Evolutionary conservation across 2,329 filamentous ascomycete species (phyloP), one percentile per base, ranked within the genome.

Genomic region (Xylaria sp.): DNA sequence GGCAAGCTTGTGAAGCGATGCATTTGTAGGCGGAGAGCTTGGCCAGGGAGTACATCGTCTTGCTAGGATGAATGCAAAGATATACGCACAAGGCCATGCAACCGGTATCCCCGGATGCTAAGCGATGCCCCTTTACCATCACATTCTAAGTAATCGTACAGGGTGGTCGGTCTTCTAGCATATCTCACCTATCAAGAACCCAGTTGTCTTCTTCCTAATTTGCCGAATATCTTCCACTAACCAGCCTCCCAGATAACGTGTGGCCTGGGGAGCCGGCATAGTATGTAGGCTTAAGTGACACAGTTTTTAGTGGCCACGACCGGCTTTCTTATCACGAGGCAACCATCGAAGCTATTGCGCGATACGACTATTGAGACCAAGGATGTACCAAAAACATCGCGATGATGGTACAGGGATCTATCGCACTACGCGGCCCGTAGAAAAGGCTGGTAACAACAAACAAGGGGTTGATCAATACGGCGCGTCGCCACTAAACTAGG

Each of bases 321-420:
- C 20, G 31, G 44, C 20, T 59, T n/a, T 11, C 33, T 26, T 64
- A 59, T 59, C 33, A 51, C 2, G 23, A 42, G 20, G 54, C n/a
- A 58, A 20, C 33, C 11, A 58, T 33, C n/a, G 10, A 57, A 38
- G 10, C 26, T 20, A 54, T 33, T 46, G n/a, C 17, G 48, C 7
- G 36, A 33, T 11, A 56, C 6, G 33, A 38, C 31, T 56, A 38
- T 31, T 10, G 15, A 38, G 28, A 59, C 65, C 10, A n/a, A 46
- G 54, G 59, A 49, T 63, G 11, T 17, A 38, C n/a, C 36, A 51
- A 51, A 13, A 51, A 51, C 36, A 48, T 44, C 9, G 56, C 49
- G 51, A 64, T 56, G 40, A 57, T 20, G 15, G 6, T 64, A 54
- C 66, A 65, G 49, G 66, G 62, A 20, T 61, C 46, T 20, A 44